Evolutionary conservation across 2,329 filamentous ascomycete genomes (phyloP).

Genomic region (Beauveria brongniartii): DNA sequence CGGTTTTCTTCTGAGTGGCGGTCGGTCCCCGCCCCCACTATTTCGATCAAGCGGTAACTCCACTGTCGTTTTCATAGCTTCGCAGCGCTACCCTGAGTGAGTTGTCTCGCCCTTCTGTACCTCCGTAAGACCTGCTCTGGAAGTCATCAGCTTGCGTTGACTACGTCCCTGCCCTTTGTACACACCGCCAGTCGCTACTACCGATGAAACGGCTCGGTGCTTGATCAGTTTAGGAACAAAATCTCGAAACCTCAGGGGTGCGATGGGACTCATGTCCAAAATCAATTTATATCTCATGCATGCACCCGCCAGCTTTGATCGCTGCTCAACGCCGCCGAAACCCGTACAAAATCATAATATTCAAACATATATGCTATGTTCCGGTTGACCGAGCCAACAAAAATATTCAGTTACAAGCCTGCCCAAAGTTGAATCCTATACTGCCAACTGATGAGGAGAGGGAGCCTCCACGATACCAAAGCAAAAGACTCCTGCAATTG

Average conservation of each 20-base stretch:
- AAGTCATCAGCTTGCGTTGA: too few relatives aligned
- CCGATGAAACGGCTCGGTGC: too few relatives aligned
- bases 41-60: neutral
- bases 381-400: neutral
- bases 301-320: too few relatives aligned
- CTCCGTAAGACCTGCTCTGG: too few relatives aligned
- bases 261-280: too few relatives aligned
- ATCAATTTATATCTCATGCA: too few relatives aligned
- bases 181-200: too few relatives aligned
- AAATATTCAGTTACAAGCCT: neutral
- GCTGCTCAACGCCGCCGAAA: too few relatives aligned
- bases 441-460: neutral
- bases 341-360: neutral
- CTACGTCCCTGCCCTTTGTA: too few relatives aligned
- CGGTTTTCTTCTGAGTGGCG: neutral
- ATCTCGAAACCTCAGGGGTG: too few relatives aligned
- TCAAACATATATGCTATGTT: neutral
- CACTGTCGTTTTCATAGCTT: neutral
- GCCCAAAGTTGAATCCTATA: neutral
- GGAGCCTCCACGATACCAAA: neutral
- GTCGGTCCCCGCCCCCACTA: neutral
- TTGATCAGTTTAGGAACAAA: too few relatives aligned
- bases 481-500: neutral
- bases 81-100: neutral
- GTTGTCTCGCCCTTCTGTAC: neutral